A percentile compares a stretch with the other conserved stretches of the same genome.
phyloP scores from a whole-genome alignment of 1,284 basidiomycete genomes.

The Microbotryum violaceum region DNA sequence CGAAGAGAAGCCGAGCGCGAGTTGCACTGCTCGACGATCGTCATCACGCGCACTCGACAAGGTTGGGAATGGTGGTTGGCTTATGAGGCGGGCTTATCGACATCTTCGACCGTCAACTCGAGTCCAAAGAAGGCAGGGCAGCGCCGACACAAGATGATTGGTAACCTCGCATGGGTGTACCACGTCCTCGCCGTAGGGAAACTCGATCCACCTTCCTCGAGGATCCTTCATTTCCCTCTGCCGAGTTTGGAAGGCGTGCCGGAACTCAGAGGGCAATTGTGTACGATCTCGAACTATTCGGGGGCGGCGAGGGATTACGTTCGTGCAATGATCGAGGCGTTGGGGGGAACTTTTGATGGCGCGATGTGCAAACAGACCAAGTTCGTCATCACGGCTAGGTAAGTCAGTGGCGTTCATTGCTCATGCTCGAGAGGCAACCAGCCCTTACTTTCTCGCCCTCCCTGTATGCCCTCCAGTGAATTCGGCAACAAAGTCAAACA shows the following conservation, averaged over 20 bases:
- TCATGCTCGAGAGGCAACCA: background rate
- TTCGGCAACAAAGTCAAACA: conserved; percentile 65
- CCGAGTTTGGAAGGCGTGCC: conserved; percentile 36
- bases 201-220: conserved; percentile 59
- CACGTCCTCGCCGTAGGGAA: conserved; percentile 59
- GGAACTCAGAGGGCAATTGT: conserved; percentile 1
- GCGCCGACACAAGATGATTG: conserved; percentile 57
- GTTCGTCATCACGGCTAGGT: conserved; percentile 74
- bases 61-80: conserved; percentile 58
- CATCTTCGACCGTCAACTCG: background rate
- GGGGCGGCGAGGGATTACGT: conserved; percentile 75
- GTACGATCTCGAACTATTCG: conserved; percentile 81
- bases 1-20: conserved; percentile 29
- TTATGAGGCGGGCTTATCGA: conserved; percentile 19
- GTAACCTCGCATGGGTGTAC: conserved; percentile 72
- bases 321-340: conserved; percentile 64
- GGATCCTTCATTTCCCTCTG: conserved; percentile 54
- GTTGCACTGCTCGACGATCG: conserved; percentile 52
- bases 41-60: conserved; percentile 59
- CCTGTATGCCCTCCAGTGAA: conserved; percentile 43
- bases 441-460: background rate
- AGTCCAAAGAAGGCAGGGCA: conserved; percentile 47
- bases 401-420: conserved; percentile 36
- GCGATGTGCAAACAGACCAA: conserved; percentile 63
- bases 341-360: conserved; percentile 72